Evolutionary conservation across 305 asterid genomes (phyloP), one percentile per base, ranked within the genome.

Genomic region (Lippia alba): DNA sequence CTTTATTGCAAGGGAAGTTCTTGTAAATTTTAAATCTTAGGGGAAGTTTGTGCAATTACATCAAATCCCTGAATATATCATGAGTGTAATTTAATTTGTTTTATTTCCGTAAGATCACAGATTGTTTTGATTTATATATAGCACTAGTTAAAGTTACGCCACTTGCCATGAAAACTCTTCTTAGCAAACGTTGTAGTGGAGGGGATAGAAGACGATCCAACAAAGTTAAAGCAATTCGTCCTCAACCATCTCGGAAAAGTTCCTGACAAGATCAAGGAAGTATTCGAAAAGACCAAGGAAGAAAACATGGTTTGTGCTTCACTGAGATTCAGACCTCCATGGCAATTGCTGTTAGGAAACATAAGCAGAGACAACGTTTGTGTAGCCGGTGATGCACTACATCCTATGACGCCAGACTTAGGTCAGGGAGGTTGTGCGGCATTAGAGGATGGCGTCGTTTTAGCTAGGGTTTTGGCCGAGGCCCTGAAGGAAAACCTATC

Each of bases 371-470:
- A 75, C 76, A 86, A 80, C 24, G 66, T 84, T 18, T 87, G 91
- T 40, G 86, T 83, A 8, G 76, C 85, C 5, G 97, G 96, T 0
- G 97, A 91, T 10, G 97, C 97, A 0, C 77, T 89, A 51, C 97
- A 87, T 66, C 94, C 97, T 15, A 91, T 91, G 96, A 84, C 92
- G 12, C 97, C 92, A 0, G 92, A 84, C 60, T 30, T 91, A 12
- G 96, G 83, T 17, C 97, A 91, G 66, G 97, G 97, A 3, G 97
- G 88, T 3, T 85, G 97, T 59, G 73, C 86, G 9, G 86, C 94
- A 1, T 64, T 91, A 1, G 97, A 91, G 69, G 96, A 89, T 62
- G 66, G 89, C 8, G 69, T 91, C 5, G 79, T 88, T 55, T 72
- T 90, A 16, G 91, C 90, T 12, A 66, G 85, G 57, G 54, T 64